These are phyloP conservation scores for Fagopyrum homotropicum DNA, from an alignment of 148 eudicot genomes.

Conservation along the genomic window DNA sequence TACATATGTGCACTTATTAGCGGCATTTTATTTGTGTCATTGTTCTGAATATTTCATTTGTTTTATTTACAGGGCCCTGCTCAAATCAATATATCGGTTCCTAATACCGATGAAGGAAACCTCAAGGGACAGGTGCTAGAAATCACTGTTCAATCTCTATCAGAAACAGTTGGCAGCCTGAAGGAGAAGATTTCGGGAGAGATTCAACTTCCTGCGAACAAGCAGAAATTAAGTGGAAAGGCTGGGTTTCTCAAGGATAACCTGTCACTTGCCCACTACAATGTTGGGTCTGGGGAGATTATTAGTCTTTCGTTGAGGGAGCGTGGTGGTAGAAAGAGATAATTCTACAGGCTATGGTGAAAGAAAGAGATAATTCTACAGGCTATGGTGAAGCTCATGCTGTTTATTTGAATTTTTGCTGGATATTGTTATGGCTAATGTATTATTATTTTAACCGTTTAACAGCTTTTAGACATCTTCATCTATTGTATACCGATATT, in stretches of 20 bases:
- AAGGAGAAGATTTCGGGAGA: conserved; percentile 80
- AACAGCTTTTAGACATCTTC: neutral
- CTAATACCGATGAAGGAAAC: conserved; percentile 75
- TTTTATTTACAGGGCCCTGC: conserved; percentile 57
- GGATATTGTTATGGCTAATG: conserved; percentile 24
- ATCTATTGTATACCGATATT: neutral
- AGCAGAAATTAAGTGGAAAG: conserved; percentile 80
- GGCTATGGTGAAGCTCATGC: conserved; percentile 25
- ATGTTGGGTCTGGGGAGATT: conserved; percentile 50
- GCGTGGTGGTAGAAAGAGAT: conserved; percentile 85
- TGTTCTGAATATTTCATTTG: conserved; percentile 3
- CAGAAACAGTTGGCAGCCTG: conserved; percentile 65
- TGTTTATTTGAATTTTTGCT: conserved; percentile 17
- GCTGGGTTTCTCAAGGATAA: conserved; percentile 87
- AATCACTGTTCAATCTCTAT: conserved; percentile 51
- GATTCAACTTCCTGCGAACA: conserved; percentile 80
- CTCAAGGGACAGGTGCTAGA: conserved; percentile 72
- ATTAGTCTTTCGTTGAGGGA: conserved; percentile 69
- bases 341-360: conserved; percentile 16
- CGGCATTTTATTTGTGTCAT: neutral
- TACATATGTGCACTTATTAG: neutral
- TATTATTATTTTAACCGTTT: conserved; percentile 12
- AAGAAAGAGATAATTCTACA: conserved; percentile 51
- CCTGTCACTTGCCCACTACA: conserved; percentile 72
- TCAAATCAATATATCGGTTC: conserved; percentile 51